Percentiles rank a stretch among this genome's conserved stretches.
Evolutionary conservation across 768 basidiomycete genomes (phyloP).

Genomic region (Collybia nuda): DNA sequence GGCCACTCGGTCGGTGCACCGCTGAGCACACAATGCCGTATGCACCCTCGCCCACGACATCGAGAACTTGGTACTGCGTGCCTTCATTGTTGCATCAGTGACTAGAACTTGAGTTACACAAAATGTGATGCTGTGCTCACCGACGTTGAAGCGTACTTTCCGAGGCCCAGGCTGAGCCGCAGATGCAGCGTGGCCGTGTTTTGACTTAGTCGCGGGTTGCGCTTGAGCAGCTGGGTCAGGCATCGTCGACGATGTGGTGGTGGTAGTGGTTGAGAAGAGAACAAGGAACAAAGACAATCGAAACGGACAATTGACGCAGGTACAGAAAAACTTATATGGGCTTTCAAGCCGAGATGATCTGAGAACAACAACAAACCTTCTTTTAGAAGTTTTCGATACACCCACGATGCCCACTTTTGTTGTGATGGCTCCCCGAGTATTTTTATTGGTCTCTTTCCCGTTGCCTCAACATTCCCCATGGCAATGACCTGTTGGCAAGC

Average conservation of each 20-base stretch:
- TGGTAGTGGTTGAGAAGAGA: slow-evolving; percentile 6
- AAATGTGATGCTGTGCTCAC: slow-evolving; percentile 30
- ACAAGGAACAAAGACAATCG: slow-evolving; percentile 18
- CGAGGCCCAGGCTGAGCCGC: slow-evolving; percentile 58
- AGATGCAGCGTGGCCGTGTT: slow-evolving; percentile 39
- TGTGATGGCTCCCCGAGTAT: slow-evolving; percentile 2
- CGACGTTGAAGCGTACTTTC: slow-evolving; percentile 89
- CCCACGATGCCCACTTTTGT: slow-evolving; percentile 15
- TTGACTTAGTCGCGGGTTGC: slow-evolving; percentile 31
- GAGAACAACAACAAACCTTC: slow-evolving; percentile 18
- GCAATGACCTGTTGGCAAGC: slow-evolving; percentile 2
- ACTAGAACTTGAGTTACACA: slow-evolving; percentile 6
- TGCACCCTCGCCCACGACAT: slow-evolving; percentile 88
- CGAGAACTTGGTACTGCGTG: slow-evolving; percentile 80
- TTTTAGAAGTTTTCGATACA: slow-evolving; percentile 13
- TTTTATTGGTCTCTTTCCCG: neutral
- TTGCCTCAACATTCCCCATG: slow-evolving; percentile 16
- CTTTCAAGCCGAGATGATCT: slow-evolving; percentile 8
- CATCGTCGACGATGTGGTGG: slow-evolving; percentile 17
- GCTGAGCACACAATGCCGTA: slow-evolving; percentile 97
- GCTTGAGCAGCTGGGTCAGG: slow-evolving; percentile 23
- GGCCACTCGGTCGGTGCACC: slow-evolving; percentile 79
- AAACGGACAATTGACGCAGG: slow-evolving; percentile 5
- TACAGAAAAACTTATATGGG: slow-evolving; percentile 16
- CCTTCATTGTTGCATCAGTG: slow-evolving; percentile 33